phyloP scores from a whole-genome alignment of 192 early-diverging fungal genomes.

The Coemansia sp. region DNA sequence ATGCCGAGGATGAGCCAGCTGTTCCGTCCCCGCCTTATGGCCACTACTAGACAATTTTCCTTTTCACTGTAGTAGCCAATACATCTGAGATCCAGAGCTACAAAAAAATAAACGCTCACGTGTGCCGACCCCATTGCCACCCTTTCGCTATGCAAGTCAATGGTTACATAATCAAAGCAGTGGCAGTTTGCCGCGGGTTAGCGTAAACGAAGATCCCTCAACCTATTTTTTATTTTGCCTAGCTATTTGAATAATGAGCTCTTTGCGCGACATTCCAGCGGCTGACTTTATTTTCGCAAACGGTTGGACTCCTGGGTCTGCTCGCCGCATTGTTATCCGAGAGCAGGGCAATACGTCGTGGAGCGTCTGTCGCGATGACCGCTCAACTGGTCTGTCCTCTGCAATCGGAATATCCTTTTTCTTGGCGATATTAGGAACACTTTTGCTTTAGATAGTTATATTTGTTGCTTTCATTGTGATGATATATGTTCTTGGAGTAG shows the following conservation, averaged over 20 bases:
- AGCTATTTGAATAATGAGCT: constrained; percentile 10
- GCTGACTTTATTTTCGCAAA: constrained; percentile 43
- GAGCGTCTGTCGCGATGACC: constrained; percentile 34
- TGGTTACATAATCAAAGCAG: too few species aligned
- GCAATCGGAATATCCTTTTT: constrained; percentile 23
- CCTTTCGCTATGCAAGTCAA: too few species aligned
- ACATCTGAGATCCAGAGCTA: neutral
- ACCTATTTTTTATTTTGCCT: neutral
- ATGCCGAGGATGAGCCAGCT: constrained; percentile 7
- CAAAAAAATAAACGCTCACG: neutral
- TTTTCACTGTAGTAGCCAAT: neutral
- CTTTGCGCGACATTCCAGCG: constrained; percentile 5
- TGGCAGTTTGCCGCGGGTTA: too few species aligned
- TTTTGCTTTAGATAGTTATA: too few species aligned
- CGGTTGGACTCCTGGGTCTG: constrained; percentile 39
- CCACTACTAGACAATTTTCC: neutral
- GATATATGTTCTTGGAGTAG: too few species aligned
- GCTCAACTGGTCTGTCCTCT: constrained; percentile 15
- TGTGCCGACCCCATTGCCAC: neutral
- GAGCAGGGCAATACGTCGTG: constrained; percentile 33
- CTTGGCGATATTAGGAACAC: constrained; percentile 29
- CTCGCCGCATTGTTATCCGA: constrained; percentile 32
- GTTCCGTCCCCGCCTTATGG: constrained; percentile 1
- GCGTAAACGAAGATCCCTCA: too few species aligned
- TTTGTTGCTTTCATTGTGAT: too few species aligned